Evolutionary conservation across 1,284 basidiomycete genomes (phyloP), one percentile per base, ranked within the genome.

Genomic region (Erythrobasidium hasegawianum): DNA sequence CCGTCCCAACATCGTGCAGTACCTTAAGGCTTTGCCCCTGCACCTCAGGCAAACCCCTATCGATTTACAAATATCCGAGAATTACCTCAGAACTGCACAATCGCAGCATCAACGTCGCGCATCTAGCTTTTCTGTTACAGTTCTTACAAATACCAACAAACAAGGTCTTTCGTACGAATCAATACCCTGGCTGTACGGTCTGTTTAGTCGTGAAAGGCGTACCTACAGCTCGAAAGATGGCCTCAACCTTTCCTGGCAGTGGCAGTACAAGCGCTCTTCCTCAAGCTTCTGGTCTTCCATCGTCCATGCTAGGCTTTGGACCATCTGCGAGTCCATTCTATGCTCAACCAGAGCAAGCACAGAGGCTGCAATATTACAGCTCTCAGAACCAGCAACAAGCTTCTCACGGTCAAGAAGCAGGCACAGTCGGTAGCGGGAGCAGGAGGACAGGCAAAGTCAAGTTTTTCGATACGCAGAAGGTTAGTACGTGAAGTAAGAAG

Each of bases 391-490:
- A 16, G 5, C 24, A 47, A 40, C 59, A 55, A 24, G 11, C 59
- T 38, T 39, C 52, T 24, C 2, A 11, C 26, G 29, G 38, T 10
- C 13, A 33, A 33, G 18, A 40, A n/a, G 11, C 20, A 20, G 26
- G 18, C 27, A 57, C 49, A 39, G 41, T 47, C 10, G n/a, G 47
- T 24, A 16, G 47, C 7, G 53, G 24, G 20, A 53, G 54, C 18
- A 47, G 57, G 20, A 29, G 68, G 27, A 38, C 50, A 9, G 68
- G 68, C 33, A 64, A 66, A 18, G 66, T 65, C 33, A 69, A 69
- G 53, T 69, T 69, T 43, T 69, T 69, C 29, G 64, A 69, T 47
- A 60, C 61, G 18, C 68, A 69, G 41, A 69, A 69, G 58, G 62
- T 65, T 27, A 65, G 43, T 53, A 53, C 47, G 20, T 22, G 47